Evolutionary conservation across 2,329 filamentous ascomycete genomes (phyloP), one percentile per base, ranked within the genome.

Genomic region (Diaporthe humulicola): DNA sequence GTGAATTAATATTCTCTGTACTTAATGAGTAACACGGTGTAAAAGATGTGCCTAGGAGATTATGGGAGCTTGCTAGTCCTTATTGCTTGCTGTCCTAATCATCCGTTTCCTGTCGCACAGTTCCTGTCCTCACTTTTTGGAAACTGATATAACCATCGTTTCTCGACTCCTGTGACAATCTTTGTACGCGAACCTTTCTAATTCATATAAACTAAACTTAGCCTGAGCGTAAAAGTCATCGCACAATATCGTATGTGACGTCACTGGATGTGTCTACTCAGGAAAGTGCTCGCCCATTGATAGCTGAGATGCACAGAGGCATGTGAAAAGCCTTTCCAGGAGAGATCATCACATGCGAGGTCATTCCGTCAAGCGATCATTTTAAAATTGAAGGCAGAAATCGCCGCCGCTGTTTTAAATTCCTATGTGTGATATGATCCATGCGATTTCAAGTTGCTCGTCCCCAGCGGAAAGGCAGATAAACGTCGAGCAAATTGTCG

Each of bases 101-200:
- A n/a, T n/a, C n/a, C n/a, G n/a, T n/a, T n/a, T n/a, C n/a, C n/a
- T n/a, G n/a, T n/a, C n/a, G n/a, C n/a, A n/a, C n/a, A n/a, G n/a
- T n/a, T n/a, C n/a, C n/a, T n/a, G 42, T 17, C 5, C 9, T 17
- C 17, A 17, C 42, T 22, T 48, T 4, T 22, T 3, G 42, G 1
- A 52, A 52, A 25, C 1, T 14, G 25, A 4, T 52, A n/a, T 5
- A 7, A 25, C 3, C 14, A 4, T 25, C 14, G 9, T n/a, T n/a
- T 52, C 15, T 25, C 8, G 4, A 10, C 19, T 17, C 14, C 15
- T 30, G 28, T 5, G 22, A 30, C 33, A 7, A 19, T 30, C 7
- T 1, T 9, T 33, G 5, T 30, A 9, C 1, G 2, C 2, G 9
- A 10, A 33, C 4, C 1, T 19, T 33, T 9, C 52, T 19, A 5